Conservation (phyloP, 2,329 filamentous ascomycete species). For the Stemphylium vesicarium region DNA sequence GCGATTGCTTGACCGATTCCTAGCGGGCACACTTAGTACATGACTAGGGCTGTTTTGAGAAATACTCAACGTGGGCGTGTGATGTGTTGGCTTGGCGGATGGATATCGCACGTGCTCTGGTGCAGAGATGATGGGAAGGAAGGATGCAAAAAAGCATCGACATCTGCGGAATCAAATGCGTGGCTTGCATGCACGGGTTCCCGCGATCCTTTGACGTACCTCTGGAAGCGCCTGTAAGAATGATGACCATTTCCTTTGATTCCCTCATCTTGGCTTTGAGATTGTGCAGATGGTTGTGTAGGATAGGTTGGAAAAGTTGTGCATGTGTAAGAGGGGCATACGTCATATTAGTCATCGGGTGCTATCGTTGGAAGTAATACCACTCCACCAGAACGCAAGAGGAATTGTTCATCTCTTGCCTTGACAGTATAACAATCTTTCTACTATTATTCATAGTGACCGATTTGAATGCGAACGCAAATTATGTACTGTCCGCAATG, state of each 20-base stretch:
- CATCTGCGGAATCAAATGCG: too few relatives aligned
- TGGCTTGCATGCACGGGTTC: background rate
- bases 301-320: background rate
- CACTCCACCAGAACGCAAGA: background rate
- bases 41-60: too few relatives aligned
- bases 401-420: too few relatives aligned
- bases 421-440: too few relatives aligned
- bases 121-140: background rate
- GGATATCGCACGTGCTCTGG: too few relatives aligned
- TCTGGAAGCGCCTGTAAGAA: slow-evolving; percentile 68
- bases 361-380: background rate
- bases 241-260: slow-evolving; percentile 52
- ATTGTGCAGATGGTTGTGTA: background rate
- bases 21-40: slow-evolving; percentile 24
- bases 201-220: slow-evolving; percentile 48
- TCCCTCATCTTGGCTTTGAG: slow-evolving; percentile 30
- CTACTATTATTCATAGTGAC: too few relatives aligned
- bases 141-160: background rate
- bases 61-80: too few relatives aligned
- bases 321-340: background rate
- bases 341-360: slow-evolving; percentile 23
- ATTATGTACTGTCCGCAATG: too few relatives aligned
- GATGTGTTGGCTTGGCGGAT: background rate
- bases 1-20: slow-evolving; percentile 68
- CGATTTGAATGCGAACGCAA: too few relatives aligned